Percentiles rank a stretch among this genome's conserved stretches.
Conservation (phyloP, 257 asterid genomes). For the Salvia rosmarinus region DNA sequence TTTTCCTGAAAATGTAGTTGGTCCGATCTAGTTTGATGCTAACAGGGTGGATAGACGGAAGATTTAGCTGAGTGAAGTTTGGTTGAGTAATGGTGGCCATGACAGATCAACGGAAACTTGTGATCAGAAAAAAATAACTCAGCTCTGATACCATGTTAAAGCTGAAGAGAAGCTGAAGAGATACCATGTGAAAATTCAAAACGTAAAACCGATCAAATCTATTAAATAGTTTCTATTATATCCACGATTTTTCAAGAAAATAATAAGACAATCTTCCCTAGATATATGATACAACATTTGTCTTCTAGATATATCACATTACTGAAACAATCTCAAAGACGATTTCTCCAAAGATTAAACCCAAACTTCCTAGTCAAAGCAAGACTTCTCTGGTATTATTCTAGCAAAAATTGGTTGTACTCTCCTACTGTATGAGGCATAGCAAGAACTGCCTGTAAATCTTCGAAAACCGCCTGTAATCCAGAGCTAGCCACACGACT, state of each 20-base stretch:
- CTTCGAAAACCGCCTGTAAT: background rate
- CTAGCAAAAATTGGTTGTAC: background rate
- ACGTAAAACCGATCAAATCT: background rate
- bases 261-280: background rate
- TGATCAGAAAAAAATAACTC: too few relatives aligned
- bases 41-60: too few relatives aligned
- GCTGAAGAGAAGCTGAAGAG: too few relatives aligned
- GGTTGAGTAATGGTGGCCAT: too few relatives aligned
- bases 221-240: background rate
- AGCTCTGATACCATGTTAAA: too few relatives aligned
- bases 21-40: too few relatives aligned
- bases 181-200: too few relatives aligned
- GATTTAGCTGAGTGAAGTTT: too few relatives aligned
- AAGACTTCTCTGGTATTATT: slow-evolving; percentile 16
- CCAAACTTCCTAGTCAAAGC: slow-evolving; percentile 4
- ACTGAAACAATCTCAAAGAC: background rate
- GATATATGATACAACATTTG: background rate
- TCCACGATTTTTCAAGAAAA: background rate
- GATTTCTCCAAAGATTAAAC: background rate
- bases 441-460: slow-evolving; percentile 10
- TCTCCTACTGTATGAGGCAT: background rate
- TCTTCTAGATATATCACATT: background rate
- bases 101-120: too few relatives aligned
- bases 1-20: too few relatives aligned
- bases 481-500: background rate